Conservation (phyloP, 768 basidiomycete genomes). For the Candolleomyces eurysporus region DNA sequence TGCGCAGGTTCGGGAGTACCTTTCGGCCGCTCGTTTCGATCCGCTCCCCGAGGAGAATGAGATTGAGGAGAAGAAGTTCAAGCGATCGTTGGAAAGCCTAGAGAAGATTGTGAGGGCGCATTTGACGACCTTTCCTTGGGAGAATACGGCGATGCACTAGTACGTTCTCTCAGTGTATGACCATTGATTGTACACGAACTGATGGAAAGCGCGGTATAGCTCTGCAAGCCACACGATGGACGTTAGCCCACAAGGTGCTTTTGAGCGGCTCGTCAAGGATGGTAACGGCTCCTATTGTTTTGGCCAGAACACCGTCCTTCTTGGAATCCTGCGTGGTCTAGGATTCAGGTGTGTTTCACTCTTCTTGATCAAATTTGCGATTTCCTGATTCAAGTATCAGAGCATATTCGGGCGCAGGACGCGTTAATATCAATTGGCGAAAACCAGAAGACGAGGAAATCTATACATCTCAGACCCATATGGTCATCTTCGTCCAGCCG, state of each 20-base stretch:
- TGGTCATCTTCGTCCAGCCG: constrained; percentile 31
- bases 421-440: constrained; percentile 20
- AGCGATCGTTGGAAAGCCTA: constrained; percentile 25
- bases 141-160: constrained; percentile 40
- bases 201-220: constrained; percentile 8
- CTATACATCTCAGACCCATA: constrained; percentile 20
- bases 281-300: constrained; percentile 27
- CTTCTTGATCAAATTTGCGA: not conserved
- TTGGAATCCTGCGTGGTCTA: constrained; percentile 25
- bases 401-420: constrained; percentile 24
- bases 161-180: constrained; percentile 15
- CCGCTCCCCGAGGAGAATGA: not conserved
- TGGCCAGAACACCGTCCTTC: constrained; percentile 24
- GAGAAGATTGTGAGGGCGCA: constrained; percentile 23
- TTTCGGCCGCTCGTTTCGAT: constrained; percentile 5
- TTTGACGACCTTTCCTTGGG: constrained; percentile 33
- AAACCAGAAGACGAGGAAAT: not conserved
- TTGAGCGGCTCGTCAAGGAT: constrained; percentile 19
- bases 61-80: constrained; percentile 15
- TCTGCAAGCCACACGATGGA: constrained; percentile 24
- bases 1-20: constrained; percentile 21
- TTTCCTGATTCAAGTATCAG: constrained; percentile 11
- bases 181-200: not conserved
- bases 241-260: constrained; percentile 21
- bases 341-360: constrained; percentile 23